phyloP scores from a whole-genome alignment of 306 rosid species.

The Heteromeles arbutifolia region DNA sequence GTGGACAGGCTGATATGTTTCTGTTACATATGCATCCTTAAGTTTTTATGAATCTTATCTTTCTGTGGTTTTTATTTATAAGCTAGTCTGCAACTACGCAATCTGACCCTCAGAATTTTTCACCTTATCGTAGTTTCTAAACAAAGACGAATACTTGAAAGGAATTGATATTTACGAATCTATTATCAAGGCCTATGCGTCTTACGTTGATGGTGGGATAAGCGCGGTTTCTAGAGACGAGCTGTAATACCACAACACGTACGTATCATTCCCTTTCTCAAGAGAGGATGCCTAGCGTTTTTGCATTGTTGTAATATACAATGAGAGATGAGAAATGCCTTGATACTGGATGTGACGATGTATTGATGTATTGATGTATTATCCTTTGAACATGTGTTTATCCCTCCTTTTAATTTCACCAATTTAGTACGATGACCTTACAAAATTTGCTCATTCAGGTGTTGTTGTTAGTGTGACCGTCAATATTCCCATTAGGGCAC shows the following conservation, averaged over 20 bases:
- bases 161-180: constrained; percentile 66
- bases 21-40: background rate
- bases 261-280: background rate
- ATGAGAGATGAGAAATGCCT: background rate
- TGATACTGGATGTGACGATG: background rate
- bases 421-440: no score
- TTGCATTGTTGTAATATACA: constrained; percentile 9
- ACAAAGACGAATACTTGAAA: constrained; percentile 75
- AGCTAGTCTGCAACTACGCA: background rate
- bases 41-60: background rate
- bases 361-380: no score
- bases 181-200: constrained; percentile 61
- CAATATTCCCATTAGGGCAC: no score
- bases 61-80: background rate
- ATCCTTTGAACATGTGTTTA: no score
- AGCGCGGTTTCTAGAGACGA: constrained; percentile 50
- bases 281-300: background rate
- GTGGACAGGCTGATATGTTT: background rate
- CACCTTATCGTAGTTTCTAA: constrained; percentile 56
- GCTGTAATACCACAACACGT: constrained; percentile 33
- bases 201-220: constrained; percentile 30
- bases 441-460: background rate
- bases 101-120: background rate
- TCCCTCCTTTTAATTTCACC: no score
- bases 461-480: no score